These are phyloP conservation scores for Camelina sativa DNA, from an alignment of 345 rosid species.

Conservation along the genomic window DNA sequence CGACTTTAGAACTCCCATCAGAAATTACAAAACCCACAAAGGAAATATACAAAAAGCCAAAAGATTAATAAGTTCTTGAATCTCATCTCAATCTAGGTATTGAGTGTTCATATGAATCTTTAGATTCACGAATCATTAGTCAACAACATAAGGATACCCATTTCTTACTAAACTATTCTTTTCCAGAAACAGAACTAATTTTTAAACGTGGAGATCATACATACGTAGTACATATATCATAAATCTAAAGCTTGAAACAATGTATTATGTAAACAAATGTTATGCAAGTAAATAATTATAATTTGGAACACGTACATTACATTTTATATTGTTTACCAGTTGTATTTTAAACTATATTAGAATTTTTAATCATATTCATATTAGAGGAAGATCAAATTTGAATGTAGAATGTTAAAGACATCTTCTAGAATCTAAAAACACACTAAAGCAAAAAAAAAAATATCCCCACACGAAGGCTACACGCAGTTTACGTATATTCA, in stretches of 20 bases:
- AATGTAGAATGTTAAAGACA: constrained; percentile 28
- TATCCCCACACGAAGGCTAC: constrained; percentile 3
- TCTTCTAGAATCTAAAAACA: constrained; percentile 32
- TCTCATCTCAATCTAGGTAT: constrained; percentile 6
- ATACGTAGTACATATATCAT: constrained; percentile 8
- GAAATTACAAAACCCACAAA: constrained; percentile 12
- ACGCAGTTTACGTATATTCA: neutral
- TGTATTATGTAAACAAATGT: constrained; percentile 2
- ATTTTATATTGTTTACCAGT: neutral
- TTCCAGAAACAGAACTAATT: neutral
- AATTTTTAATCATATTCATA: neutral
- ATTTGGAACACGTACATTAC: neutral
- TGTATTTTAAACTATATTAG: neutral
- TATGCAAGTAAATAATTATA: neutral
- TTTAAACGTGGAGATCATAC: constrained; percentile 25
- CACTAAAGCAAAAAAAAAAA: neutral
- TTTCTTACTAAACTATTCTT: neutral
- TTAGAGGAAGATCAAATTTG: neutral
- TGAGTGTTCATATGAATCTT: constrained; percentile 26
- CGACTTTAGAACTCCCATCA: constrained; percentile 18
- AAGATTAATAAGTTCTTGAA: neutral
- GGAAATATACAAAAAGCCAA: neutral
- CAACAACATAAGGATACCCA: constrained; percentile 14
- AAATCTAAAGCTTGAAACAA: constrained; percentile 20
- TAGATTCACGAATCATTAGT: constrained; percentile 33